phyloP scores from a whole-genome alignment of 768 basidiomycete genomes.

The Calocybe gangraenosa region DNA sequence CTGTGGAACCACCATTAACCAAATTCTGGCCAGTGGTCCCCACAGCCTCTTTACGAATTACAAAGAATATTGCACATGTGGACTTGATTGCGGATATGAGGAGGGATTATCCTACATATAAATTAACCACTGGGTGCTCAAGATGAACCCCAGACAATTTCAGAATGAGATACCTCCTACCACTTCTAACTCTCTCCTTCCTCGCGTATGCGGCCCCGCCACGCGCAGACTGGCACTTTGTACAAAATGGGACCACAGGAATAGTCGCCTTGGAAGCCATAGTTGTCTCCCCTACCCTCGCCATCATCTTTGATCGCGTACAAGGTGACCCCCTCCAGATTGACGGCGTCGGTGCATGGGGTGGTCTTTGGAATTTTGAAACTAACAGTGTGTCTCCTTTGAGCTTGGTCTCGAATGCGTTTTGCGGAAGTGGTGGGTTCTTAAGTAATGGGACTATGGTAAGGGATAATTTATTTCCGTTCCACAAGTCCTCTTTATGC shows the following conservation, averaged over 20 bases:
- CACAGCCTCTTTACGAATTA: too few species aligned
- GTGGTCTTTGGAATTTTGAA: neutral
- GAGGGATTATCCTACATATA: too few species aligned
- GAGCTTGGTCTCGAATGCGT: neutral
- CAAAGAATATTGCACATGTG: too few species aligned
- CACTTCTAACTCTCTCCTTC: neutral
- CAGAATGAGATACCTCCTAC: neutral
- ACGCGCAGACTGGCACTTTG: neutral
- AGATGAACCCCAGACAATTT: neutral
- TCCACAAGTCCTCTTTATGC: neutral
- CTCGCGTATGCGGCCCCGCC: neutral
- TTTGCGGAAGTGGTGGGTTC: conserved; percentile 3
- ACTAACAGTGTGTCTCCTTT: neutral
- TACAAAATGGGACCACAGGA: conserved; percentile 4
- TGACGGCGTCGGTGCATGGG: neutral
- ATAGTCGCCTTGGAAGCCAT: neutral
- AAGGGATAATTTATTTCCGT: neutral
- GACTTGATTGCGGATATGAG: too few species aligned
- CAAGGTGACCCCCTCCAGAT: neutral
- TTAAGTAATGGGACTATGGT: conserved; percentile 5
- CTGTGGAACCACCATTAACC: too few species aligned
- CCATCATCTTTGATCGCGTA: neutral
- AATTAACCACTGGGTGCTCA: too few species aligned
- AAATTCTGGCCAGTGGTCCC: too few species aligned
- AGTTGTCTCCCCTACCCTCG: neutral